Base-by-base conservation (phyloP, 352 stramenopile genomes). In the Globisporangium camurandrum region DNA sequence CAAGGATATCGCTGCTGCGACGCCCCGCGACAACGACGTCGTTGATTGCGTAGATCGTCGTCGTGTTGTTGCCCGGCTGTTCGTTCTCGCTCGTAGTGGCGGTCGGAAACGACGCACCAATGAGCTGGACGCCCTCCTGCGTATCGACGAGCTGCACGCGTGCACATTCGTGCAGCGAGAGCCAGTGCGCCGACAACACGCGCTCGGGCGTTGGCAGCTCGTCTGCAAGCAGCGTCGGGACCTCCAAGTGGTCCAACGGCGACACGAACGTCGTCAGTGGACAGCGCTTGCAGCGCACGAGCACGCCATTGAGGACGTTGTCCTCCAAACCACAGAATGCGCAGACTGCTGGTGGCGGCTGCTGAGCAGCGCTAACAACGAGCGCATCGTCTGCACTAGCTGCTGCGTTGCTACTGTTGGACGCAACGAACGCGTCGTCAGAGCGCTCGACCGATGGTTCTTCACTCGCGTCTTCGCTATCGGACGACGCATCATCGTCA, bases 281-380 rank as follows among this genome's bases (percentile, higher is more conserved):
- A n/a, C 67, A 88, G 36, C 71, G 73, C 26, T 73, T 81, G 46
- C 59, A 89, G 17, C 33, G 24, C 16, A 68, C 51, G 17, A 89
- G 56, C 12, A 59, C 34, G 9, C 78, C 75, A 20, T 86, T 89
- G 27, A 89, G 54, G 36, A 89, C 73, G 3, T 67, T 73, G 50
- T 87, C 73, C 57, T 76, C 75, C 17, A 89, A 58, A 14, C 62
- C 64, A 20, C 77, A 89, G 43, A 87, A 82, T 14, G 53, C 59
- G 46, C 77, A 89, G 37, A 57, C 19, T 19, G 34, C n/a, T 46
- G 49, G 19, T 28, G 22, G 17, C 5, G 16, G 3, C n/a, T 24
- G 16, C 55, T 37, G 1, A 27, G 28, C 11, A 24, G 11, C 33
- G 9, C 19, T 7, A 2, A 43, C 8, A 31, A 24, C 12, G 7